These are phyloP conservation scores for Wickerhamiella nectarea DNA, from an alignment of 805 yeast species.

Conservation along the genomic window DNA sequence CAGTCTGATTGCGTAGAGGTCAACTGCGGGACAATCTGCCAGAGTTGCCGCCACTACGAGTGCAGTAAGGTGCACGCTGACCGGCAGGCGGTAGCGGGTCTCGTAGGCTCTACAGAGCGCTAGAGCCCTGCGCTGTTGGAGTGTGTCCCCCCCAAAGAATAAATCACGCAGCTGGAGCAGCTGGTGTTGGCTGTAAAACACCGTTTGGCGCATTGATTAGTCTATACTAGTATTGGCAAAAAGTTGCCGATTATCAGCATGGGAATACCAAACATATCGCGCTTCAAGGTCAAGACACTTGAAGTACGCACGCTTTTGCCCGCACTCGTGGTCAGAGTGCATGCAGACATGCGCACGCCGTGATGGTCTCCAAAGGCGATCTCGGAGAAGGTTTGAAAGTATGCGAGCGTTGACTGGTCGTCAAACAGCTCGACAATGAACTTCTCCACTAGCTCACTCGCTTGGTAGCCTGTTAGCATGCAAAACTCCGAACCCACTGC, in stretches of 20 bases:
- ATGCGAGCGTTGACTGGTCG: conserved; percentile 72
- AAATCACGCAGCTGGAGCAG: conserved; percentile 13
- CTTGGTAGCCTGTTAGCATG: conserved; percentile 79
- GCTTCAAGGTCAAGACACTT: conserved; percentile 81
- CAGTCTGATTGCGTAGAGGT: conserved; percentile 19
- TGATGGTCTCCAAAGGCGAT: conserved; percentile 84
- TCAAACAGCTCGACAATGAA: conserved; percentile 59
- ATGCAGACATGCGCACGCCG: conserved; percentile 79
- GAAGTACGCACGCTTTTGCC: conserved; percentile 46
- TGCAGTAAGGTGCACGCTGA: conserved; percentile 20
- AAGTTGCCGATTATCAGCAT: conserved; percentile 94
- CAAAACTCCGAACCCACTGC: conserved; percentile 93
- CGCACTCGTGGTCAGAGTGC: conserved; percentile 46
- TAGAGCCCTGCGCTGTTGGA: conserved; percentile 17
- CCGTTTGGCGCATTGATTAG: conserved; percentile 13
- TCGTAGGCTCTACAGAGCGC: conserved; percentile 17
- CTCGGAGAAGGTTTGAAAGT: conserved; percentile 69
- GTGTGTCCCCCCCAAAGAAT: conserved; percentile 14
- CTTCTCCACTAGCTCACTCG: conserved; percentile 41
- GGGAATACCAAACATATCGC: conserved; percentile 94
- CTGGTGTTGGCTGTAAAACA: conserved; percentile 14
- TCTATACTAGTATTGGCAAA: conserved; percentile 43
- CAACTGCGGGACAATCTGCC: conserved; percentile 17
- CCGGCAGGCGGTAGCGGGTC: conserved; percentile 20
- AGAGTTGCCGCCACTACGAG: conserved; percentile 16